Conservation (phyloP, 768 basidiomycete species). For the Clitopilus hobsonii region DNA sequence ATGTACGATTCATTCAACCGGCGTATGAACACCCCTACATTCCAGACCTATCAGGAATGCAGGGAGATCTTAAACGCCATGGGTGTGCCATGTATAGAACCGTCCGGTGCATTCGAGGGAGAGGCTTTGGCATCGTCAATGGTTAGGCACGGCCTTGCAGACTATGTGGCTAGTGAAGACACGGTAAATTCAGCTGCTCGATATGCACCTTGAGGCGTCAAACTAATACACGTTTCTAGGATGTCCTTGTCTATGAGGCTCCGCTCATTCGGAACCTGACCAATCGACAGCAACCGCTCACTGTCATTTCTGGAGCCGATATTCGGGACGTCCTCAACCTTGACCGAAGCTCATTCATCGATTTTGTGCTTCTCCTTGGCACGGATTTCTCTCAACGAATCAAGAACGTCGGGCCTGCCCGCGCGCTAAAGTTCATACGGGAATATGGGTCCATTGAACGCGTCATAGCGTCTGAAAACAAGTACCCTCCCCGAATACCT, state of each 20-base stretch:
- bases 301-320: constrained; percentile 57
- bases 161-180: constrained; percentile 90
- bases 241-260: constrained; percentile 78
- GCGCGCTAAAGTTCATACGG: constrained; percentile 73
- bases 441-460: constrained; percentile 70
- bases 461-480: constrained; percentile 47
- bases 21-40: constrained; percentile 56
- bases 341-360: constrained; percentile 56
- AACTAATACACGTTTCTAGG: constrained; percentile 33
- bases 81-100: constrained; percentile 77
- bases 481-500: constrained; percentile 46
- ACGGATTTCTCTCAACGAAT: constrained; percentile 90
- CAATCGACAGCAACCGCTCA: constrained; percentile 51
- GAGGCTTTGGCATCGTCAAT: constrained; percentile 83
- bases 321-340: constrained; percentile 58
- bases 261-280: constrained; percentile 80
- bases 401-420: constrained; percentile 72
- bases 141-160: constrained; percentile 69
- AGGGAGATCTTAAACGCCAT: constrained; percentile 67
- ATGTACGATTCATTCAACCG: constrained; percentile 66
- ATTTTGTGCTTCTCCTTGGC: constrained; percentile 84
- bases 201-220: neutral
- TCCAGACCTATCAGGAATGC: constrained; percentile 64
- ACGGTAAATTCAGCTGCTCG: constrained; percentile 41
- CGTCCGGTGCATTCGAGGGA: constrained; percentile 70